phyloP scores from a whole-genome alignment of 129 eudicot species.

The Helianthus tuberosus region DNA sequence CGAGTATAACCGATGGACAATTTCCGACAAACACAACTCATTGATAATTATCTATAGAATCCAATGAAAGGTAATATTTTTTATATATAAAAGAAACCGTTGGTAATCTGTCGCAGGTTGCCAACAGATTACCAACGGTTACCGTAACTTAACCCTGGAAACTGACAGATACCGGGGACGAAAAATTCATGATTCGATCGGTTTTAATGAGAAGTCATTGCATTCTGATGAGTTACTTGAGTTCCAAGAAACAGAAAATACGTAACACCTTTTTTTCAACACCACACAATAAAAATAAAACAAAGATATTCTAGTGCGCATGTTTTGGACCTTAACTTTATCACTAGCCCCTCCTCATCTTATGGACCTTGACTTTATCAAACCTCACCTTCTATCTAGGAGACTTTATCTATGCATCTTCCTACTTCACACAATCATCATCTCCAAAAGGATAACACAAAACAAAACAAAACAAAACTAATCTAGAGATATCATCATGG shows the following conservation, averaged over 20 bases:
- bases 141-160: no score
- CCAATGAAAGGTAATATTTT: no score
- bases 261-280: not conserved
- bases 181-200: no score
- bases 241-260: not conserved
- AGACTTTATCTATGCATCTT: slow-evolving; percentile 6
- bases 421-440: slow-evolving; percentile 27
- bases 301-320: not conserved
- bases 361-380: not conserved
- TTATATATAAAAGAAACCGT: no score
- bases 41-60: no score
- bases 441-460: slow-evolving; percentile 10
- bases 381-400: not conserved
- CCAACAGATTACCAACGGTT: no score
- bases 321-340: not conserved
- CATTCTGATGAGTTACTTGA: not conserved
- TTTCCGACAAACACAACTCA: no score
- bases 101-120: no score
- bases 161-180: no score
- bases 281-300: not conserved
- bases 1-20: no score
- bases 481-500: slow-evolving; percentile 30
- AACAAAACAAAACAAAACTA: not conserved
- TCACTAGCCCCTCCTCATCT: not conserved
- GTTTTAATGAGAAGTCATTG: no score